These are phyloP conservation scores for Zymoseptoria brevis DNA, from an alignment of 2,329 filamentous ascomycete species.

Conservation along the genomic window DNA sequence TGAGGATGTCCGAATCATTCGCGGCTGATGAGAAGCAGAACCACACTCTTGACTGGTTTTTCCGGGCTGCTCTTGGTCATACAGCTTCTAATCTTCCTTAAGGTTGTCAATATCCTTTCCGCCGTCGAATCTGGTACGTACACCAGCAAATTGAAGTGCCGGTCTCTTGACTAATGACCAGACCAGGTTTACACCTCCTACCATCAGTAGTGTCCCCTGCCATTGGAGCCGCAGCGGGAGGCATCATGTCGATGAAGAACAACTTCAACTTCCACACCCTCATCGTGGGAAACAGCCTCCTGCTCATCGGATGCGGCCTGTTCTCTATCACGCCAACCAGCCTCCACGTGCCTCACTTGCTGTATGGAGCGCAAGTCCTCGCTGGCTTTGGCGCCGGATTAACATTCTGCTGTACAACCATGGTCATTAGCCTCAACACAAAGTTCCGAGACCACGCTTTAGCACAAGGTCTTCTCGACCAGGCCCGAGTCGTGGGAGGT, in stretches of 20 bases:
- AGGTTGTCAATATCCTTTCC: not conserved
- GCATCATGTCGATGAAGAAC: conserved; percentile 45
- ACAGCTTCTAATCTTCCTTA: not conserved
- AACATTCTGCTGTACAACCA: not conserved
- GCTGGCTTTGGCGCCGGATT: not conserved
- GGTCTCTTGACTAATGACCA: no score
- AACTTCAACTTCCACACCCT: conserved; percentile 44
- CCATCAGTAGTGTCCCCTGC: conserved; percentile 34
- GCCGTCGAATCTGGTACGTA: not conserved
- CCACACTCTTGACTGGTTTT: not conserved
- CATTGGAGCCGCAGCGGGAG: conserved; percentile 49
- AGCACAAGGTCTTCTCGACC: no score
- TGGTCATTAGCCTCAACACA: not conserved
- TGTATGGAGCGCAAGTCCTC: not conserved
- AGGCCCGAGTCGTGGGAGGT: conserved; percentile 35
- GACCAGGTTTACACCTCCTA: not conserved
- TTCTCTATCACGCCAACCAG: not conserved
- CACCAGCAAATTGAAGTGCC: no score
- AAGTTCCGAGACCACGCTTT: not conserved
- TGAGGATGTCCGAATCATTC: not conserved
- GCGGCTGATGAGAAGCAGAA: not conserved
- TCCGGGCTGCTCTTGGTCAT: not conserved
- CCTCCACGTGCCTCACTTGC: not conserved
- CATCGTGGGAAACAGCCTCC: not conserved
- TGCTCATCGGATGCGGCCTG: not conserved